phyloP scores from a whole-genome alignment of 768 basidiomycete species.

The Pisolithus marmoratus region DNA sequence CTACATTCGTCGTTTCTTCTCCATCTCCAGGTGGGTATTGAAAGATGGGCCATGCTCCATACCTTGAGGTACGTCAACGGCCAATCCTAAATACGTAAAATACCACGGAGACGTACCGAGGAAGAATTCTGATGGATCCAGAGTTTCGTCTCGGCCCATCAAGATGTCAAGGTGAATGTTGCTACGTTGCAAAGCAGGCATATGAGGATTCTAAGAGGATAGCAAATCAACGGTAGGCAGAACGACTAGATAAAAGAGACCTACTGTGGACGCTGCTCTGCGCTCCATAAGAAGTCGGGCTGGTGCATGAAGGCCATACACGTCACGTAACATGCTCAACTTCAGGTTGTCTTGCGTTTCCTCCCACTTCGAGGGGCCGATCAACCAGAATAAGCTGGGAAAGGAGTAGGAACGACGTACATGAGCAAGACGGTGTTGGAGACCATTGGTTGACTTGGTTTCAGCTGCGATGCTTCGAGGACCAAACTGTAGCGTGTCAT shows the following conservation, averaged over 20 bases:
- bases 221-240: neutral
- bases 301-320: slow-evolving; percentile 85
- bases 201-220: slow-evolving; percentile 51
- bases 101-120: slow-evolving; percentile 43
- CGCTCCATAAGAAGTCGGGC: slow-evolving; percentile 92
- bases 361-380: slow-evolving; percentile 65
- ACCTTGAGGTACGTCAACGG: slow-evolving; percentile 33
- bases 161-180: slow-evolving; percentile 91
- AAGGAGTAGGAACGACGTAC: slow-evolving; percentile 37
- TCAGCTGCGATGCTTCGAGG: slow-evolving; percentile 76
- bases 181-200: slow-evolving; percentile 57
- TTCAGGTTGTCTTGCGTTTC: slow-evolving; percentile 85
- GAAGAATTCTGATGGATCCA: slow-evolving; percentile 79
- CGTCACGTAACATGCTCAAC: slow-evolving; percentile 76
- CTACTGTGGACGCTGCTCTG: slow-evolving; percentile 71
- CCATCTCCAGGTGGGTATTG: slow-evolving; percentile 64
- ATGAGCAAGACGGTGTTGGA: slow-evolving; percentile 71
- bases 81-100: slow-evolving; percentile 2
- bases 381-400: neutral
- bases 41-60: slow-evolving; percentile 44
- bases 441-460: slow-evolving; percentile 49
- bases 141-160: slow-evolving; percentile 84
- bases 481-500: slow-evolving; percentile 85
- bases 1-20: slow-evolving; percentile 50
- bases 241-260: slow-evolving; percentile 18